Evolutionary conservation across 2,329 filamentous ascomycete genomes (phyloP), one percentile per base, ranked within the genome.

Genomic region (Penicillium janthinellum): DNA sequence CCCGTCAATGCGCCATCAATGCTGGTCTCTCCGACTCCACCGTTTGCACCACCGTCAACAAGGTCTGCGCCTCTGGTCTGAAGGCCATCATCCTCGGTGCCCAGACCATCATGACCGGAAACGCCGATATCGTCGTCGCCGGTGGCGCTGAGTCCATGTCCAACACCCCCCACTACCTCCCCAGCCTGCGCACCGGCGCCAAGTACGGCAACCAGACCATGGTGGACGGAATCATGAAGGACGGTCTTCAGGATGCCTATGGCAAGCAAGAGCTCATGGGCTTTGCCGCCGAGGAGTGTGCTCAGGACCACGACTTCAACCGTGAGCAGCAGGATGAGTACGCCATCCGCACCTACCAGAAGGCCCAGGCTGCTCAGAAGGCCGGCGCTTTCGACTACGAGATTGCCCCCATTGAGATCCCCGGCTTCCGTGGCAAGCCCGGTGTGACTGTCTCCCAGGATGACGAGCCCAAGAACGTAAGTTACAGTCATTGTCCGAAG

Each of bases 81-180:
- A 99, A 99, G 84, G 91, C 95, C 69, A 89, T 99, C 74, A 92
- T 96, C 67, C 85, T 99, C 62, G 95, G 90, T 69, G 91, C 94
- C 54, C 95, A 98, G 81, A 97, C 94, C 71, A 99, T 99, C 82
- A 92, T 98, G 78, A 96, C 93, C 56, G 94, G 95, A 69, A 96
- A 92, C 75, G 94, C 94, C 66, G 89, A 91, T 70, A 89, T 97
- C 67, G 88, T 99, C 66, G 92, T 99, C 61, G 95, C 93, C 66
- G 95, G 93, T 74, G 95, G 95, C 70, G 88, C 94, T 68, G 95
- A 99, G 83, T 96, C 92, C 83, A 99, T 99, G 95, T 96, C 93
- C 75, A 98, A 98, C 82, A 85, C 90, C 56, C 95, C 95, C 54
- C 93, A 99, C 83, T 99, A 99, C 83, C 89, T 97, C 55, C 90